These are phyloP conservation scores for Kodamaea laetipori DNA, from an alignment of 805 yeast species.

Conservation along the genomic window DNA sequence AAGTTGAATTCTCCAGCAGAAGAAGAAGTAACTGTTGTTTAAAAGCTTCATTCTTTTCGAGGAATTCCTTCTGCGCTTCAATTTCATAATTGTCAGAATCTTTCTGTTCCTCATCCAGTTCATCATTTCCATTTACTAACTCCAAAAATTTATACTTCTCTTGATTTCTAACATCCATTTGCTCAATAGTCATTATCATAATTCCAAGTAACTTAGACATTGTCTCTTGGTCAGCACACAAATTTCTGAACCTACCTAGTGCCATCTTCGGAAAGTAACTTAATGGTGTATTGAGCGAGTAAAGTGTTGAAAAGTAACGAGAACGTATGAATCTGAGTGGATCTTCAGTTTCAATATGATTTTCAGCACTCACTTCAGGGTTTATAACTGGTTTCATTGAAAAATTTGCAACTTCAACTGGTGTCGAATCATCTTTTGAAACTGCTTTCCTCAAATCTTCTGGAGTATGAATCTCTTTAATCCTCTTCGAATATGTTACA, in stretches of 20 bases:
- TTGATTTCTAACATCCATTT: constrained; percentile 47
- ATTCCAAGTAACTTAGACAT: constrained; percentile 27
- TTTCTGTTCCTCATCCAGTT: neutral
- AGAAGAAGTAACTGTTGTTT: constrained; percentile 16
- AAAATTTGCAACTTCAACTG: constrained; percentile 7
- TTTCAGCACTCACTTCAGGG: neutral
- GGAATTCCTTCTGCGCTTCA: constrained; percentile 25
- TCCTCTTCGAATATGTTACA: neutral
- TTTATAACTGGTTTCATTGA: constrained; percentile 23
- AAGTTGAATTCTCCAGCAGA: constrained; percentile 15
- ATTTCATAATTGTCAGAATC: constrained; percentile 23
- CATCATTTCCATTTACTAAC: constrained; percentile 6
- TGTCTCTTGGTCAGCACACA: constrained; percentile 30
- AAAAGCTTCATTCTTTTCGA: constrained; percentile 16
- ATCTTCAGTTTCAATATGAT: constrained; percentile 14
- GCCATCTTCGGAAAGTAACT: constrained; percentile 53
- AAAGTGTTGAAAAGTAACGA: constrained; percentile 39
- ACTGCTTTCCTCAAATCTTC: constrained; percentile 1
- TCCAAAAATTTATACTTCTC: constrained; percentile 29
- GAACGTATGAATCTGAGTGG: constrained; percentile 35
- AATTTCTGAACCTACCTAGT: constrained; percentile 45
- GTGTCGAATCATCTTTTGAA: neutral
- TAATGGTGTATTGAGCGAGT: constrained; percentile 42
- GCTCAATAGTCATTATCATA: constrained; percentile 35
- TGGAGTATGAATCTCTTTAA: constrained; percentile 1